Percentiles rank a stretch among this genome's conserved stretches.
phyloP scores from a whole-genome alignment of 2,329 filamentous ascomycete species.

The Tolypocladium capitatum region DNA sequence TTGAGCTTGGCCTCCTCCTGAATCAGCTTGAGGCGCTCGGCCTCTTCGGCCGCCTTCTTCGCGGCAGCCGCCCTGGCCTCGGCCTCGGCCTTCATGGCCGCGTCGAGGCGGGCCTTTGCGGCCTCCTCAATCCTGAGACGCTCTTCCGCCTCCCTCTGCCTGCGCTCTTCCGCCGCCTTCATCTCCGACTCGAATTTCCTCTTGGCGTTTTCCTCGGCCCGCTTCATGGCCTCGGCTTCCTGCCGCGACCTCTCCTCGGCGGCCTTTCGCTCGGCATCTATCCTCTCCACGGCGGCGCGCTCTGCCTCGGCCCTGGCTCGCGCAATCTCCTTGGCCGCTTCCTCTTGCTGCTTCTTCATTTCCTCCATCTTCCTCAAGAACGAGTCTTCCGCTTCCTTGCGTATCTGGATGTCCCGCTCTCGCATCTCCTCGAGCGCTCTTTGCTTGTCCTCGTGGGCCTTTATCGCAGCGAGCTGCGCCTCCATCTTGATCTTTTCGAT shows the following conservation, averaged over 20 bases:
- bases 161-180: constrained; percentile 29
- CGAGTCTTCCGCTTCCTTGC: constrained; percentile 32
- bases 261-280: constrained; percentile 28
- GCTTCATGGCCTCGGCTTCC: constrained; percentile 20
- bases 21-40: constrained; percentile 22
- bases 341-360: constrained; percentile 27
- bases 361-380: constrained; percentile 28
- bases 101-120: constrained; percentile 26
- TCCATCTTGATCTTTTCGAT: constrained; percentile 49
- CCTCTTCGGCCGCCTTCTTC: constrained; percentile 27
- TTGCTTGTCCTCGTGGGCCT: constrained; percentile 30
- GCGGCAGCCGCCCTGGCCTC: constrained; percentile 30
- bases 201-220: constrained; percentile 23
- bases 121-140: constrained; percentile 33
- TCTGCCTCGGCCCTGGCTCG: constrained; percentile 33
- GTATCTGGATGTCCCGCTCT: constrained; percentile 30
- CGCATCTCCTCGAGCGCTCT: constrained; percentile 31
- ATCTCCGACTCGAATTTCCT: constrained; percentile 26
- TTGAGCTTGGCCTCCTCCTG: constrained; percentile 25
- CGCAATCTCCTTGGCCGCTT: constrained; percentile 33
- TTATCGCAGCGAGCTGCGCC: constrained; percentile 40
- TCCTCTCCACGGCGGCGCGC: constrained; percentile 27
- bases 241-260: constrained; percentile 30
- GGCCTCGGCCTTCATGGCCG: constrained; percentile 26
- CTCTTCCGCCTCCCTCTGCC: constrained; percentile 25